A percentile compares a stretch with the other conserved stretches of the same genome.
Evolutionary conservation across 495 filamentous ascomycete genomes (phyloP).

Genomic region (Glutinoglossum americanum): DNA sequence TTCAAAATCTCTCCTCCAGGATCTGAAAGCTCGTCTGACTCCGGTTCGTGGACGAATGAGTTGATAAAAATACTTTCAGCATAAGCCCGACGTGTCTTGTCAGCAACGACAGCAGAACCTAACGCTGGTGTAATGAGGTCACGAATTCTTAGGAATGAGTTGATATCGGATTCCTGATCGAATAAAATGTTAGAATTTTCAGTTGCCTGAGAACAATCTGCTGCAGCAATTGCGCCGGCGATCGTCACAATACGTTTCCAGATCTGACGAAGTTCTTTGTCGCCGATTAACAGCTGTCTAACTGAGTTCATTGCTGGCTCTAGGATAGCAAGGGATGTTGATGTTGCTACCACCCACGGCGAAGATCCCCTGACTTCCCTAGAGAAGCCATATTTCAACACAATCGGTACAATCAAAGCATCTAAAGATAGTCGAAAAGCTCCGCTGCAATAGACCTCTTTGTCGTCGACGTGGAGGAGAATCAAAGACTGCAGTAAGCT

Average conservation of each 20-base stretch:
- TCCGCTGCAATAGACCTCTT: conserved; percentile 41
- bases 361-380: conserved; percentile 32
- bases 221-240: conserved; percentile 34
- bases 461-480: conserved; percentile 34
- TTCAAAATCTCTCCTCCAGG: conserved; percentile 30
- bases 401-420: conserved; percentile 43
- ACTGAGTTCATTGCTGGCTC: conserved; percentile 42
- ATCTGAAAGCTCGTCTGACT: conserved; percentile 38
- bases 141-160: conserved; percentile 44
- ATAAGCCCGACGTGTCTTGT: conserved; percentile 46
- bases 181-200: conserved; percentile 23
- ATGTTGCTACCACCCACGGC: conserved; percentile 64
- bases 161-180: conserved; percentile 64
- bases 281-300: conserved; percentile 22
- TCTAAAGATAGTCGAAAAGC: conserved; percentile 36
- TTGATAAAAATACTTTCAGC: conserved; percentile 55
- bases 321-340: conserved; percentile 43
- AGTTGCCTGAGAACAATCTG: conserved; percentile 26
- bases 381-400: conserved; percentile 49
- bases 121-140: conserved; percentile 54
- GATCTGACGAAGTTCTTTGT: conserved; percentile 18
- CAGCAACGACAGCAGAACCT: conserved; percentile 38
- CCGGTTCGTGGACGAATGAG: conserved; percentile 57
- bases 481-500: conserved; percentile 42
- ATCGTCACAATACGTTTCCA: conserved; percentile 33